Base-by-base conservation (phyloP, 495 filamentous ascomycete species). In the Hypoxylon rickii region DNA sequence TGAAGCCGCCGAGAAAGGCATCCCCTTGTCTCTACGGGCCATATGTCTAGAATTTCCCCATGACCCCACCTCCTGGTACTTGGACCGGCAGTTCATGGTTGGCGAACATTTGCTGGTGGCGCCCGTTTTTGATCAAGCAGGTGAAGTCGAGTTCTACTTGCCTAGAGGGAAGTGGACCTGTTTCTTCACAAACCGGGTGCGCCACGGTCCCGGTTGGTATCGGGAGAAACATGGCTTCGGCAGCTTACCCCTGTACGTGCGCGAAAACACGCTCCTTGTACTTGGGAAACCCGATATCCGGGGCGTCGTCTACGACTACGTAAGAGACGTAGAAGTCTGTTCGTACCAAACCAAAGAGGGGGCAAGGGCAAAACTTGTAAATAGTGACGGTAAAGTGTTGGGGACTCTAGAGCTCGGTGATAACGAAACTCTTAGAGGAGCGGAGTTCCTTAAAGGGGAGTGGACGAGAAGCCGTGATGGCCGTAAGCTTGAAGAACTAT, bases 31-130 rank as follows among this genome's bases (percentile, higher is more conserved):
- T 2, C 72, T 86, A 63, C 66, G 84, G 17, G 76, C 85, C 15
- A 78, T 85, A 71, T 86, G 85, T 61, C 66, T 87, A 16, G 85
- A 88, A 65, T 88, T 86, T 62, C 83, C 84, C 0, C 75, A 79
- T 1, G 84, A 88, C 57, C 72, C 79, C n/a, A 84, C 79, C 7
- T 73, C 75, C 1, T 87, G 84, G 77, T 72, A 75, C 21, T 63
- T 88, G n/a, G 85, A 88, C 64, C 78, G 79, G 24, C 84, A 86
- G 67, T 88, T 85, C 59, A 85, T 87, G 83, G 70, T 88, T 21
- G 85, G 85, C 3, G 68, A 76, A 10, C 77, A 74, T 19, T 66
- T 87, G 18, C 69, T 87, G 29, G 77, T 83, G 43, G 82, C 84
- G 6, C 84, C 85, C 0, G 71, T 87, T 1, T 86, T 88, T 39